These are phyloP conservation scores for Stygiomarasmius scandens DNA, from an alignment of 1,284 basidiomycete genomes.

Conservation along the genomic window DNA sequence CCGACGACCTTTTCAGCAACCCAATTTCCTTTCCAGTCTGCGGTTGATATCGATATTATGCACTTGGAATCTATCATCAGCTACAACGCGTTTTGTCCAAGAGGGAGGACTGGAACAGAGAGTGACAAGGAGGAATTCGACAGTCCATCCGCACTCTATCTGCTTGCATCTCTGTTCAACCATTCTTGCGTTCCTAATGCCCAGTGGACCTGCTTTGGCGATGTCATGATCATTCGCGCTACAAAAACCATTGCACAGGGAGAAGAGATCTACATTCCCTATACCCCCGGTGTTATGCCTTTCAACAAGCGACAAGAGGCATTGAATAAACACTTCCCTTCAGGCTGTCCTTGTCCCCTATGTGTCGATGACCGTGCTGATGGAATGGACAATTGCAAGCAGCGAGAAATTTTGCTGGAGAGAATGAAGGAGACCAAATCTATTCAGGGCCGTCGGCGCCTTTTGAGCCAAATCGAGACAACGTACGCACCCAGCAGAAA, in stretches of 20 bases:
- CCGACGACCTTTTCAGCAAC: not conserved
- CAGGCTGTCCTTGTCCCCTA: not conserved
- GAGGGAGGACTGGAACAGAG: not conserved
- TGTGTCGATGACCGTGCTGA: not conserved
- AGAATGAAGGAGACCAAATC: not conserved
- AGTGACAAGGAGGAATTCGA: not conserved
- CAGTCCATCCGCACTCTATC: slow-evolving; percentile 28
- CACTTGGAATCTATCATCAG: slow-evolving; percentile 11
- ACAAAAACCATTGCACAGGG: not conserved
- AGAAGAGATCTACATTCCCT: not conserved
- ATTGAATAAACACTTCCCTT: not conserved
- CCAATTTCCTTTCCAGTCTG: not conserved
- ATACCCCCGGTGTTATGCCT: not conserved
- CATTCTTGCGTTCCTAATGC: not conserved
- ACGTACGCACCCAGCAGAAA: not conserved
- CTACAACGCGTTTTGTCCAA: slow-evolving; percentile 8
- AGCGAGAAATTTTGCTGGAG: not conserved
- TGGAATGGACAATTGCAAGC: not conserved
- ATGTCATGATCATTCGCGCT: slow-evolving; percentile 2
- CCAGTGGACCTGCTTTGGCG: not conserved
- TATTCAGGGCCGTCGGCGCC: not conserved
- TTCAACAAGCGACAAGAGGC: not conserved
- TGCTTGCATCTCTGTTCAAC: slow-evolving; percentile 14
- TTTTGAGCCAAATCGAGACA: not conserved
- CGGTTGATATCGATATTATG: slow-evolving; percentile 13